Percentiles rank a stretch among this genome's conserved stretches.
Evolutionary conservation across 164 flowering plant species (phyloP).

Genomic region (Stephania yunnanensis): DNA sequence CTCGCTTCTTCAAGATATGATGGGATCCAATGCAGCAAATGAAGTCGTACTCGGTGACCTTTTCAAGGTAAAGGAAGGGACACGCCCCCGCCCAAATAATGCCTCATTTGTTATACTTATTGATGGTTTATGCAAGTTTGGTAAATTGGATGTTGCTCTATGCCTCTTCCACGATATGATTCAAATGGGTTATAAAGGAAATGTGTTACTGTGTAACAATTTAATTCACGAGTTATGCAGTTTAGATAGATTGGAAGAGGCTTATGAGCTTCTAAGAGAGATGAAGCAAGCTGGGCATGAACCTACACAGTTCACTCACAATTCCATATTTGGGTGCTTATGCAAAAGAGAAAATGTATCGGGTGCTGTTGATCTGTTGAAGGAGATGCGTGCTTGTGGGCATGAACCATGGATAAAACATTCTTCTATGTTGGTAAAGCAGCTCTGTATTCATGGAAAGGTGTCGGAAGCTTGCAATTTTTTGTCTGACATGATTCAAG

Average conservation of each 20-base stretch:
- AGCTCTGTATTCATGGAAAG: constrained; percentile 45
- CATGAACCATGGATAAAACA: constrained; percentile 82
- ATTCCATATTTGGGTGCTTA: constrained; percentile 60
- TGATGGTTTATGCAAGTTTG: constrained; percentile 48
- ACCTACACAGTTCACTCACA: constrained; percentile 67
- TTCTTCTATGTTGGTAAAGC: constrained; percentile 52
- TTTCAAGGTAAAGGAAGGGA: constrained; percentile 17
- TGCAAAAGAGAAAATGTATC: constrained; percentile 51
- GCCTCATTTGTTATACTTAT: constrained; percentile 55
- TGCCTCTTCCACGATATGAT: constrained; percentile 50
- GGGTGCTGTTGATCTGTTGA: constrained; percentile 48
- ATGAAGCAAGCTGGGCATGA: constrained; percentile 56
- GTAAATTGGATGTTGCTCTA: constrained; percentile 58
- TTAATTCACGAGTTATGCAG: constrained; percentile 55
- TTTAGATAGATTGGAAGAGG: constrained; percentile 54
- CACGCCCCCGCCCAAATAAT: constrained; percentile 31
- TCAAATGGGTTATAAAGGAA: constrained; percentile 32
- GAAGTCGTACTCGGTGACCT: constrained; percentile 19
- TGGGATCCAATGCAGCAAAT: constrained; percentile 23
- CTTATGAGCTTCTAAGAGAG: constrained; percentile 41
- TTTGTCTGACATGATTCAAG: constrained; percentile 45
- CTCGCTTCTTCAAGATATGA: constrained; percentile 34
- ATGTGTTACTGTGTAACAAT: constrained; percentile 52
- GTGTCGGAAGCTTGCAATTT: constrained; percentile 55
- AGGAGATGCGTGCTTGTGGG: constrained; percentile 57